Percentiles rank a stretch among this genome's conserved stretches.
Evolutionary conservation across 2,329 filamentous ascomycete genomes (phyloP).

Genomic region (Drechslerella dactyloides): DNA sequence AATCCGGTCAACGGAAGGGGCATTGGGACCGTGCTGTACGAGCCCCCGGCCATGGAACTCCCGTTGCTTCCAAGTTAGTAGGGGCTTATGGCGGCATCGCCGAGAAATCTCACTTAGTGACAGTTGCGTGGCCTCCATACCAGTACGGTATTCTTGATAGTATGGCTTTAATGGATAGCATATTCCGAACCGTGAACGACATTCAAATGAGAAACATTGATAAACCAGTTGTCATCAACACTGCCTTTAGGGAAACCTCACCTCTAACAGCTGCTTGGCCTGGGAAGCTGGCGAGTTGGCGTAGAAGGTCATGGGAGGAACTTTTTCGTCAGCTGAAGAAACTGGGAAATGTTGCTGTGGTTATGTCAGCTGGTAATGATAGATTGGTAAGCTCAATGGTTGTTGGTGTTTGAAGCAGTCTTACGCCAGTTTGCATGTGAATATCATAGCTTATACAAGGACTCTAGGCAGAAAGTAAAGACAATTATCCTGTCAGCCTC

Average conservation of each 20-base stretch:
- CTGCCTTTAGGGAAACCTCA: not conserved
- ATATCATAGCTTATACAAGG: not conserved
- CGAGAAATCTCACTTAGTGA: not conserved
- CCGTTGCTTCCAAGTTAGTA: not conserved
- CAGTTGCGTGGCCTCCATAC: not conserved
- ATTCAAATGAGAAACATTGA: not conserved
- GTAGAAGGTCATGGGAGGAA: too few species aligned
- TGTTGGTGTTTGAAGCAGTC: too few species aligned
- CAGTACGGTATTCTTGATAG: not conserved
- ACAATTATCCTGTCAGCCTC: constrained; percentile 1
- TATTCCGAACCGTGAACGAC: constrained; percentile 4
- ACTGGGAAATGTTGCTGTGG: constrained; percentile 7
- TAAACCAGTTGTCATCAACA: constrained; percentile 13
- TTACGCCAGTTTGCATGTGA: not conserved
- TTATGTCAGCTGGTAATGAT: not conserved
- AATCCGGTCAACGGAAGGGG: not conserved
- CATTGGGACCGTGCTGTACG: not conserved
- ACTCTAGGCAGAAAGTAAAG: too few species aligned
- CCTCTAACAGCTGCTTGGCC: not conserved
- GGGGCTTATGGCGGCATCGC: not conserved
- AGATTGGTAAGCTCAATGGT: too few species aligned
- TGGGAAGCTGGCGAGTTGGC: not conserved
- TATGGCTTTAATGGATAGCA: not conserved
- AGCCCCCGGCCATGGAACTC: too few species aligned
- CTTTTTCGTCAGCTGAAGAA: constrained; percentile 1